Evolutionary conservation across 1,139 yeast species (phyloP).

Genomic region (Hanseniaspora sp.): DNA sequence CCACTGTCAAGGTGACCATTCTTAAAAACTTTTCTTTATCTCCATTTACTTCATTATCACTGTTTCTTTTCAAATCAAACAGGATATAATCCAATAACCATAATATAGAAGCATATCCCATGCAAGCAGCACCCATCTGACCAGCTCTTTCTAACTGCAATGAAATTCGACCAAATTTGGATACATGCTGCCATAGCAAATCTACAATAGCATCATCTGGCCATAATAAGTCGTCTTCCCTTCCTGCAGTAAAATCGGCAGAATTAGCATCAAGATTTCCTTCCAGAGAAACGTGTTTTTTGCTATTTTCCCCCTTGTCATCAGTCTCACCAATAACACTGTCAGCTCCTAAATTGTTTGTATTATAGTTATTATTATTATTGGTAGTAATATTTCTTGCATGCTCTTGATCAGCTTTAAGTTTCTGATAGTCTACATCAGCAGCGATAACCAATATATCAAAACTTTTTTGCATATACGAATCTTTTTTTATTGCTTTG

Average conservation of each 20-base stretch:
- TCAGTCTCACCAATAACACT: neutral
- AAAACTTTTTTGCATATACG: neutral
- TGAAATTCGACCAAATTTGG: neutral
- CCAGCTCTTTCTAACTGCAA: slow-evolving; percentile 35
- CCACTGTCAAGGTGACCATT: slow-evolving; percentile 64
- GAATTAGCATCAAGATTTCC: slow-evolving; percentile 14
- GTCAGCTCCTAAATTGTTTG: too few species aligned
- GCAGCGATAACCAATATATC: too few species aligned
- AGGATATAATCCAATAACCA: slow-evolving; percentile 90
- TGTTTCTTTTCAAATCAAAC: slow-evolving; percentile 37
- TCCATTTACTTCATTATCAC: slow-evolving; percentile 41
- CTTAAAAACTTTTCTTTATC: slow-evolving; percentile 67
- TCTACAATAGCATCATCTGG: neutral
- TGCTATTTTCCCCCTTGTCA: neutral
- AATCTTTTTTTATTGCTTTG: neutral
- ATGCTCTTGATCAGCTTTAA: too few species aligned
- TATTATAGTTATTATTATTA: neutral
- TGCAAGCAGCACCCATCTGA: slow-evolving; percentile 84
- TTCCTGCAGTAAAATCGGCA: slow-evolving; percentile 49
- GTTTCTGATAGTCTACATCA: too few species aligned
- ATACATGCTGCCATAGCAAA: neutral
- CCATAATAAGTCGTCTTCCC: neutral
- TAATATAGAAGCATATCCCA: slow-evolving; percentile 75
- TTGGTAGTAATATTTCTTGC: neutral
- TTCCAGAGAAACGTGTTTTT: neutral